Evolutionary conservation across 371 early-diverging fungal species (phyloP), one percentile per base, ranked within the genome.

Genomic region (Apophysomyces variabilis): DNA sequence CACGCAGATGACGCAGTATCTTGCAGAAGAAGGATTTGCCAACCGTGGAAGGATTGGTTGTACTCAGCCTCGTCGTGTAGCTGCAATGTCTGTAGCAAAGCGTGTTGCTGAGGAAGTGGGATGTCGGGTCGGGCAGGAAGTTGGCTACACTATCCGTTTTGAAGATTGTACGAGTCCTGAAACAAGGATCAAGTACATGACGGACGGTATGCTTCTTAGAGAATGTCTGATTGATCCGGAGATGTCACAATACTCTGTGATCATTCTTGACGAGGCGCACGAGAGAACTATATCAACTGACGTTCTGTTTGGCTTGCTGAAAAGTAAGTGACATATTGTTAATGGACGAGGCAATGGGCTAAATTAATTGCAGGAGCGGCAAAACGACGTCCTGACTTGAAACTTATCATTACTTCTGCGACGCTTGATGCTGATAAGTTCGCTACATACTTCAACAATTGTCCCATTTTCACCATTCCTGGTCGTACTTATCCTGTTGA

Each of bases 11-110:
- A 96, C 99, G 6, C 99, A 99, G 80, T 99, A 98, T 71, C 79
- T 99, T 59, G 90, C 92, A 12, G 98, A 99, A 76, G 95, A 95
- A 74, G 96, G 96, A 0, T 96, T 93, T 71, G 88, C 92, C 0
- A 77, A 82, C 21, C 66, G 76, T 16, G 96, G 97, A 6, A 89
- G 93, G 68, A 96, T 99, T 74, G 99, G 98, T 9, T 96, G 99
- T 79, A 99, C 99, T 2, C 99, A 99, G 78, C 99, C 99, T 14
- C 94, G 99, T 81, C 95, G 99, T 86, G 96, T 99, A 39, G 99
- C 99, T 32, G 99, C 99, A 57, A 97, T 97, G 90, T 95, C 96
- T 11, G 99, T 99, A 6, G 99, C 99, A 16, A 97, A 98, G 69
- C 94, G 99, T 81, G 99, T 99, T 0, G 95, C 98, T 0, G 98